phyloP scores from a whole-genome alignment of 176 grass and related monocot species.

The Carex littledalei region DNA sequence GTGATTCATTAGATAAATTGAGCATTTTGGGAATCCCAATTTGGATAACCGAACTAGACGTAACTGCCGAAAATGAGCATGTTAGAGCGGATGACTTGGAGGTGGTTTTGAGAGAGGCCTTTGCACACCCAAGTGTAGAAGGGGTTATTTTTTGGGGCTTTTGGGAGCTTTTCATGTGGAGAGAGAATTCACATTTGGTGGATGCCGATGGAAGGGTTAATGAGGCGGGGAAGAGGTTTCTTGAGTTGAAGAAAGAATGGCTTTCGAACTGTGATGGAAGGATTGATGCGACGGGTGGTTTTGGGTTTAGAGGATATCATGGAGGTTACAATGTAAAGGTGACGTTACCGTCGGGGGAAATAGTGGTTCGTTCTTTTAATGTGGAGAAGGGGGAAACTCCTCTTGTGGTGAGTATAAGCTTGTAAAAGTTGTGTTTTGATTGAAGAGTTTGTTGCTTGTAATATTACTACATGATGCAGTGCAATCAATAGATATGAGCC shows the following conservation, averaged over 20 bases:
- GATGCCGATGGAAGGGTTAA: slow-evolving; percentile 75
- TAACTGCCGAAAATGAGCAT: slow-evolving; percentile 68
- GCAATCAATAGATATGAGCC: background rate
- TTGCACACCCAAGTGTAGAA: slow-evolving; percentile 66
- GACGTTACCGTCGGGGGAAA: slow-evolving; percentile 35
- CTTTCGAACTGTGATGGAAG: slow-evolving; percentile 38
- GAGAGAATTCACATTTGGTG: slow-evolving; percentile 65
- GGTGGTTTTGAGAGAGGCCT: slow-evolving; percentile 75
- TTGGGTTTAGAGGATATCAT: slow-evolving; percentile 79
- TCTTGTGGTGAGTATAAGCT: slow-evolving; percentile 44
- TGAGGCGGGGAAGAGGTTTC: slow-evolving; percentile 74
- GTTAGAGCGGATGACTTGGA: slow-evolving; percentile 88
- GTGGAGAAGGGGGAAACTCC: slow-evolving; percentile 61
- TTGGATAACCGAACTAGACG: slow-evolving; percentile 91
- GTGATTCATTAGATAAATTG: slow-evolving; percentile 80
- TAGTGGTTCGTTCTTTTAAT: slow-evolving; percentile 45
- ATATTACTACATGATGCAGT: background rate
- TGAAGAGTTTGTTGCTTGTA: background rate
- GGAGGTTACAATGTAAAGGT: slow-evolving; percentile 69
- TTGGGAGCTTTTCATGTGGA: slow-evolving; percentile 91
- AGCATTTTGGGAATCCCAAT: slow-evolving; percentile 76
- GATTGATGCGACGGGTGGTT: slow-evolving; percentile 40
- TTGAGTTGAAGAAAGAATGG: slow-evolving; percentile 93
- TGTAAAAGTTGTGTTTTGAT: slow-evolving; percentile 4
- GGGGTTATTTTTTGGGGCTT: slow-evolving; percentile 89